phyloP scores from a whole-genome alignment of 2,329 filamentous ascomycete genomes.

The Pyrenochaeta sp. region DNA sequence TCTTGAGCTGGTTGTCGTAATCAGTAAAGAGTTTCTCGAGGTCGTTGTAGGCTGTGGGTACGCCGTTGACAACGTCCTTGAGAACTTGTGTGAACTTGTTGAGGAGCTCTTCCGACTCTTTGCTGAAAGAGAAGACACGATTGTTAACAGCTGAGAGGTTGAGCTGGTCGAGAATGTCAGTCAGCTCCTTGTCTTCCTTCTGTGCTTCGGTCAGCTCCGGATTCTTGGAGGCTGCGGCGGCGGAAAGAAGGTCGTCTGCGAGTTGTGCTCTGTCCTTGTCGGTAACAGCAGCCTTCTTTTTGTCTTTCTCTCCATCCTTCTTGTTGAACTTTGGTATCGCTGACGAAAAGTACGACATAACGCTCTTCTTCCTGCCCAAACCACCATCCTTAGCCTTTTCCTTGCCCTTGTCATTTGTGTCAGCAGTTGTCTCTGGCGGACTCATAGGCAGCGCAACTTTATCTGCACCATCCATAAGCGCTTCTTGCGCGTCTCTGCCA shows the following conservation, averaged over 20 bases:
- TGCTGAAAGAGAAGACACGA: constrained; percentile 82
- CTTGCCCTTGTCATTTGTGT: constrained; percentile 37
- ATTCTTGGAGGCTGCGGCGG: constrained; percentile 43
- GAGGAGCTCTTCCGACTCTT: constrained; percentile 82
- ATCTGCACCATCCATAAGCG: constrained; percentile 56
- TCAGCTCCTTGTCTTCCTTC: constrained; percentile 76
- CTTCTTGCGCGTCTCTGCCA: constrained; percentile 56
- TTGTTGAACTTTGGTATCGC: constrained; percentile 44
- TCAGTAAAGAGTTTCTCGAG: constrained; percentile 74
- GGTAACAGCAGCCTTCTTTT: constrained; percentile 36
- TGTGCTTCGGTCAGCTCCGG: constrained; percentile 50
- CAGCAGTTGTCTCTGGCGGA: constrained; percentile 48
- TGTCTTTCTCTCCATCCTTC: constrained; percentile 44
- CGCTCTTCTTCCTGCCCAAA: constrained; percentile 49
- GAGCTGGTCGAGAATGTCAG: constrained; percentile 80
- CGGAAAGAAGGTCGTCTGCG: constrained; percentile 43
- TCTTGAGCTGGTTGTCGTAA: constrained; percentile 70
- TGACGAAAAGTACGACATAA: constrained; percentile 45
- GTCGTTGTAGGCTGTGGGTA: constrained; percentile 91
- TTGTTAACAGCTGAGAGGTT: constrained; percentile 87
- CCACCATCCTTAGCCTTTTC: constrained; percentile 40
- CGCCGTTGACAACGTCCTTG: constrained; percentile 90
- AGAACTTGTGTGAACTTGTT: constrained; percentile 88
- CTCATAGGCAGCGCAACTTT: constrained; percentile 61
- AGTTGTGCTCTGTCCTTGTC: constrained; percentile 47